These are phyloP conservation scores for Erysiphe neolycopersici DNA, from an alignment of 2,329 filamentous ascomycete species.

Conservation along the genomic window DNA sequence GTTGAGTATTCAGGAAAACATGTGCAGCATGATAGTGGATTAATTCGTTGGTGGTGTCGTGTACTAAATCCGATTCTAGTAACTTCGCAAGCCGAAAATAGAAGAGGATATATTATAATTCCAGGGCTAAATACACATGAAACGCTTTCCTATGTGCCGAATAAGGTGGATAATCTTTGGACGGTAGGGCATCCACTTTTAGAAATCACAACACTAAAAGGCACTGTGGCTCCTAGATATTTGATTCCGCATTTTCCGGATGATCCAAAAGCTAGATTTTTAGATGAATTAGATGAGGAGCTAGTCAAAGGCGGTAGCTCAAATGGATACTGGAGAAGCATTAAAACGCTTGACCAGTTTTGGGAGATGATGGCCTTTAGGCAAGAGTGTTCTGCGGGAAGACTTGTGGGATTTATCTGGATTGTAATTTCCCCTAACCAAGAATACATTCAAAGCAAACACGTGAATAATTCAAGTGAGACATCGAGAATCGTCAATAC, in stretches of 20 bases:
- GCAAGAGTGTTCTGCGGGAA: slow-evolving; percentile 82
- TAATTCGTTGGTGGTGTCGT: slow-evolving; percentile 91
- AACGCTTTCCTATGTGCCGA: slow-evolving; percentile 51
- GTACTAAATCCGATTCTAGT: slow-evolving; percentile 48
- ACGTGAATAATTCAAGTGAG: not conserved
- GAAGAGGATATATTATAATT: slow-evolving; percentile 62
- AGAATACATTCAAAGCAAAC: not conserved
- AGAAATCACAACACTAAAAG: slow-evolving; percentile 31
- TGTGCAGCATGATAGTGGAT: slow-evolving; percentile 64
- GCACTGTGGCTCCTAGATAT: slow-evolving; percentile 49
- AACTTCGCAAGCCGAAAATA: slow-evolving; percentile 13
- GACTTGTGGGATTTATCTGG: slow-evolving; percentile 88
- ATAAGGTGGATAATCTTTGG: slow-evolving; percentile 20
- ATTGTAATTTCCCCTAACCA: slow-evolving; percentile 34
- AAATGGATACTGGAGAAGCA: slow-evolving; percentile 52
- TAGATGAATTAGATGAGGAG: slow-evolving; percentile 73
- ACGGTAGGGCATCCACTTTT: slow-evolving; percentile 48
- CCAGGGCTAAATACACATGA: slow-evolving; percentile 69
- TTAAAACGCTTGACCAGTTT: slow-evolving; percentile 67
- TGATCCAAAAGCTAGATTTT: slow-evolving; percentile 76
- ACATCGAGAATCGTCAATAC: not conserved
- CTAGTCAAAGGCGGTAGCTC: slow-evolving; percentile 31
- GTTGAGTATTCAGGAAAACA: slow-evolving; percentile 68
- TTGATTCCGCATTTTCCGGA: slow-evolving; percentile 81
- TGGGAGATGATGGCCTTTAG: slow-evolving; percentile 97